Base-by-base conservation (phyloP, 139 green algal genomes). In the Chlamydomonas asymmetrica region DNA sequence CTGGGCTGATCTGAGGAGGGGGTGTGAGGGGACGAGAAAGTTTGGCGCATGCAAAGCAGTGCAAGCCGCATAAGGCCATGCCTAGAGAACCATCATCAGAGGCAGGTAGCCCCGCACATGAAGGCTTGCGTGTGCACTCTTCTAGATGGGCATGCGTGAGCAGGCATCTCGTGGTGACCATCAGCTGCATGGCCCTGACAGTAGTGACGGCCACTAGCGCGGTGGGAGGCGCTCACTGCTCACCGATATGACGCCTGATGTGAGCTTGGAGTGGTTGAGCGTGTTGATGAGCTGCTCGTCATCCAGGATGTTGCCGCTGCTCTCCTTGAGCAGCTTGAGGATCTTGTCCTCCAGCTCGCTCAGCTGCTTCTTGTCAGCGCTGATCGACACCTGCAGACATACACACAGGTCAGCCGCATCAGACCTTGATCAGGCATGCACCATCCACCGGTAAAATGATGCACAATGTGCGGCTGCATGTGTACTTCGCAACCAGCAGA, bases 281-380 rank as follows among this genome's bases (percentile, higher is more conserved):
- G 90, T 95, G 66, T 94, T 92, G 73, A 97, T 95, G 41, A 97
- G 88, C 75, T 92, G 77, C 79, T 95, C 91, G 69, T 97, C 92
- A 66, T 97, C 93, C 71, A 97, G 85, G 66, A 97, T 97, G 80
- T 95, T 97, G 64, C 92, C 93, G 66, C 92, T 75, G 67, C 69
- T 87, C 74, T 97, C 91, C 54, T 91, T 93, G 48, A 97, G 89
- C 81, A 97, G 80, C 75, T 89, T 88, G 13, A 97, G 76, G 62
- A 96, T 95, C 81, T 82, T 84, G 63, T 84, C 81, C 67, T 87
- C 81, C 64, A 89, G 78, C 67, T 89, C 84, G 54, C 91, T 90
- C 59, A 97, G 86, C 80, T 95, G 85, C 73, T 90, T 87, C 85
- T 96, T 96, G 84, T 96, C 91, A 43, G 87, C 86, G 10, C 54